Evolutionary conservation across 768 basidiomycete species (phyloP).

Genomic region (Tephrocybe sp.): DNA sequence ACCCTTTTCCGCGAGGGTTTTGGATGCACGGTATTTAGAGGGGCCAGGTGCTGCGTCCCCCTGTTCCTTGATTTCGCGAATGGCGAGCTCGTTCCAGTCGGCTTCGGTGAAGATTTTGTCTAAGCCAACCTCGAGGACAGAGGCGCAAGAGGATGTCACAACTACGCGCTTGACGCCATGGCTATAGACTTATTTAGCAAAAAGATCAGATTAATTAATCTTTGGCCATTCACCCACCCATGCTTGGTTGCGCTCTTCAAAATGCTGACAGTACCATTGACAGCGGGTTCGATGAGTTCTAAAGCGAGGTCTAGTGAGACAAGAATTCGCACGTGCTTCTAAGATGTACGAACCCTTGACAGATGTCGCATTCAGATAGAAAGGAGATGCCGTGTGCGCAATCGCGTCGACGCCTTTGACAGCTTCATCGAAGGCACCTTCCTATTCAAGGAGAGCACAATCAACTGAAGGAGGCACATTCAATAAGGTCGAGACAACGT

Average conservation of each 20-base stretch:
- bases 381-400: conserved; percentile 60
- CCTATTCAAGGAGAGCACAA: conserved; percentile 25
- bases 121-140: conserved; percentile 31
- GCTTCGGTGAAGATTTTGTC: conserved; percentile 37
- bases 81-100: conserved; percentile 57
- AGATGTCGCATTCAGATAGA: conserved; percentile 39
- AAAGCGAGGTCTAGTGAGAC: background rate
- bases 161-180: conserved; percentile 53
- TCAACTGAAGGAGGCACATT: background rate
- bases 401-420: conserved; percentile 67
- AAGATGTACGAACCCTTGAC: conserved; percentile 22
- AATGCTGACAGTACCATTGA: conserved; percentile 65
- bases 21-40: conserved; percentile 53
- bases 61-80: conserved; percentile 45
- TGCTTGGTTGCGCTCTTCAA: conserved; percentile 56
- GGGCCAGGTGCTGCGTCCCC: conserved; percentile 39
- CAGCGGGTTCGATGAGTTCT: conserved; percentile 71
- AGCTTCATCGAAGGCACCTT: conserved; percentile 66
- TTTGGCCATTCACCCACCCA: conserved; percentile 29
- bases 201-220: background rate
- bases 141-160: conserved; percentile 55
- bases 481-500: background rate
- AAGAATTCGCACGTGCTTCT: no score
- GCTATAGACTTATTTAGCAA: background rate
- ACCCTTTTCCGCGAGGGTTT: conserved; percentile 60